Evolutionary conservation across 805 yeast genomes (phyloP).

Genomic region (Priceomyces melissophilus): DNA sequence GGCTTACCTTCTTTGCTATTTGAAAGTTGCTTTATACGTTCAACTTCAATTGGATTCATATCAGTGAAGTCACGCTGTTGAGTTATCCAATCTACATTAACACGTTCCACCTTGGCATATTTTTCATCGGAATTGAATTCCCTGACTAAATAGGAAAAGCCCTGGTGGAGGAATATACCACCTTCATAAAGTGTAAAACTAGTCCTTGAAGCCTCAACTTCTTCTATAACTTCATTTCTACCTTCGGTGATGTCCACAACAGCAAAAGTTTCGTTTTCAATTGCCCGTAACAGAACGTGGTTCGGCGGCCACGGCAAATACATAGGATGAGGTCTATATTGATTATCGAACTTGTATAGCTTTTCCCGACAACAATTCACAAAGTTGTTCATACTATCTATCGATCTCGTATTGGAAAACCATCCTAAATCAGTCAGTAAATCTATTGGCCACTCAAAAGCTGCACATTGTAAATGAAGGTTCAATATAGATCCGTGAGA

Average conservation of each 20-base stretch:
- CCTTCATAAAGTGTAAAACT: constrained; percentile 89
- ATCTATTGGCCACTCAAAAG: constrained; percentile 72
- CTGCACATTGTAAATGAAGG: constrained; percentile 92
- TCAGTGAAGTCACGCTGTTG: constrained; percentile 89
- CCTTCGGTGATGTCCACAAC: constrained; percentile 86
- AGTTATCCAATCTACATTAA: constrained; percentile 92
- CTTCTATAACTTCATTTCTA: constrained; percentile 77
- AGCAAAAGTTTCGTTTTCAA: constrained; percentile 78
- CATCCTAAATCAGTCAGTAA: constrained; percentile 51
- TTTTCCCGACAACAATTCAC: constrained; percentile 33
- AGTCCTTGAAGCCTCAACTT: constrained; percentile 82
- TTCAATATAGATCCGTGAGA: constrained; percentile 52
- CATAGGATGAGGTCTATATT: constrained; percentile 34
- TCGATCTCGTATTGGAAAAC: constrained; percentile 42
- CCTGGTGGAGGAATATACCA: constrained; percentile 92
- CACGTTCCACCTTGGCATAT: constrained; percentile 82
- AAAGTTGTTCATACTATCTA: constrained; percentile 15
- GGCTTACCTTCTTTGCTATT: constrained; percentile 24
- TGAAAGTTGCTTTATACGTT: constrained; percentile 53
- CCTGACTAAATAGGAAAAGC: constrained; percentile 79
- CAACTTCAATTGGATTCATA: constrained; percentile 80
- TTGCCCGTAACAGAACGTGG: constrained; percentile 74
- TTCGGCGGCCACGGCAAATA: constrained; percentile 82
- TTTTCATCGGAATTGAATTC: constrained; percentile 78
- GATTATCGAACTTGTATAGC: constrained; percentile 28